Evolutionary conservation across 257 asterid genomes (phyloP).

Genomic region (Eucommia ulmoides): DNA sequence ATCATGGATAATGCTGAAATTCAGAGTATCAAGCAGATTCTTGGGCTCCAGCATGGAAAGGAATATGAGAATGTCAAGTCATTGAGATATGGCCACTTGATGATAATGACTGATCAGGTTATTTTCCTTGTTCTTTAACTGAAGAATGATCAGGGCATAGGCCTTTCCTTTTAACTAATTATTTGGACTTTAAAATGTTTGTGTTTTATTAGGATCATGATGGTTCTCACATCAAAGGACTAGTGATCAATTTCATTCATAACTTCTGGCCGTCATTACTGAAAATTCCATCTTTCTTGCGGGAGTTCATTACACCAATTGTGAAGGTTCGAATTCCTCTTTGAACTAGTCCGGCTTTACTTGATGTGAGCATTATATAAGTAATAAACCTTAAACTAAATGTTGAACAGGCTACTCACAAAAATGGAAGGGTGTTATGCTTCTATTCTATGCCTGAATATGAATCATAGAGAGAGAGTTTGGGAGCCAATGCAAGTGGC

Average conservation of each 20-base stretch:
- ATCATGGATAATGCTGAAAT: slow-evolving; percentile 75
- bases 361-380: no score
- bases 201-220: slow-evolving; percentile 70
- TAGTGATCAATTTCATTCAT: slow-evolving; percentile 81
- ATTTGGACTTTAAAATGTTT: no score
- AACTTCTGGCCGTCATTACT: slow-evolving; percentile 93
- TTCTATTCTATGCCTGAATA: slow-evolving; percentile 95
- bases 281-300: slow-evolving; percentile 60
- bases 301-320: slow-evolving; percentile 97
- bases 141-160: no score
- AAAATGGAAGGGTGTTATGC: slow-evolving; percentile 33
- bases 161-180: no score
- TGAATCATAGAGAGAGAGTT: slow-evolving; percentile 63
- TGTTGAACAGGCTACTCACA: slow-evolving; percentile 49
- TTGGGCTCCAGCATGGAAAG: slow-evolving; percentile 86
- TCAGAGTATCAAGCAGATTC: slow-evolving; percentile 66
- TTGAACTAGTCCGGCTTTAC: no score
- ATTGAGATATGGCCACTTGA: slow-evolving; percentile 84
- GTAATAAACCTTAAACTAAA: no score
- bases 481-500: slow-evolving; percentile 48
- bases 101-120: slow-evolving; percentile 99
- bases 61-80: slow-evolving; percentile 63
- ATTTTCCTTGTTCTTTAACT: no score
- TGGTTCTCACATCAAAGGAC: slow-evolving; percentile 97
- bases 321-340: slow-evolving; percentile 45